Base-by-base conservation (phyloP, 1,284 basidiomycete genomes). In the Ustanciosporium gigantosporum region DNA sequence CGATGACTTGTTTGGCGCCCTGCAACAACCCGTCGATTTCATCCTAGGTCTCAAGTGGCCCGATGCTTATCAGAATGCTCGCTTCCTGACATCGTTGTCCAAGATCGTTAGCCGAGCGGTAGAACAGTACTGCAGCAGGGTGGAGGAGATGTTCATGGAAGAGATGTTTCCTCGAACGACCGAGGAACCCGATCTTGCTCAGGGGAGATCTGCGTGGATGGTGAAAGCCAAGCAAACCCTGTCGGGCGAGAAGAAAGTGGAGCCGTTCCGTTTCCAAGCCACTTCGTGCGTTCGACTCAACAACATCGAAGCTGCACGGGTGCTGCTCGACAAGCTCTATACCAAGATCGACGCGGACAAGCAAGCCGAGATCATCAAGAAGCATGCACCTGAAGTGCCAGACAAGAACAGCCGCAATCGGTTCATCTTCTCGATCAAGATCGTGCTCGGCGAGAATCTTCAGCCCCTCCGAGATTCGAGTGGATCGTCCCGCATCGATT, bases 201-300 rank as follows among this genome's bases (percentile, higher is more conserved):
- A 74, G 19, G 76, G 77, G 46, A 89, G 90, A 2, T 90, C 88
- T 6, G 92, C 91, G 0, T 97, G 93, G 92, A 83, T 97, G 22
- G 91, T 94, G 76, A 92, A 89, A 68, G 94, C 94, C 6, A 87
- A 88, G 70, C 87, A 88, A 70, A 80, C 80, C 2, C 82, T 93
- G 6, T 81, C 87, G 51, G 87, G 88, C 17, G 91, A 96, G 79
- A 91, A 90, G 82, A 91, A 90, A 78, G 83, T 90, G 38, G 88
- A 91, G 70, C 88, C 90, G 5, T 98, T 95, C 83, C 90, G 93
- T 72, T 97, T 99, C 81, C 87, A 87, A 44, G 83, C 91, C 0
- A 51, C 31, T 14, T 92, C 91, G 0, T 97, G 94, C 73, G 90
- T 98, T 72, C 97, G 96, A 80, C 83, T 98, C 37, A 98, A 99